Evolutionary conservation across 1,284 basidiomycete species (phyloP).

Genomic region (Sparassis latifolia): DNA sequence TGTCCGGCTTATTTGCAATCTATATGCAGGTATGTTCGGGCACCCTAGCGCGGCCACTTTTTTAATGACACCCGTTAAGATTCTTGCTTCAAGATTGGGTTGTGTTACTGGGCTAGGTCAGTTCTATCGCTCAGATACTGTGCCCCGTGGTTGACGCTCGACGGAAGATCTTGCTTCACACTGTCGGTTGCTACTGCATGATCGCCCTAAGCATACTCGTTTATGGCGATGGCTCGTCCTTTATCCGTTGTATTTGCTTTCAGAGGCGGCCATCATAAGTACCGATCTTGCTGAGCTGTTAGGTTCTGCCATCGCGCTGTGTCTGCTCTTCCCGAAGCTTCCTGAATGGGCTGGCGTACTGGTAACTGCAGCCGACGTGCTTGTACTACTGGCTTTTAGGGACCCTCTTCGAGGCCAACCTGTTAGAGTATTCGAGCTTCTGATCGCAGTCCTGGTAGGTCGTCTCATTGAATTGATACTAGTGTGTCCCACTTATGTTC

Average conservation of each 20-base stretch:
- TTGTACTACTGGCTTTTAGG: conserved; percentile 64
- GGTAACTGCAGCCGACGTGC: conserved; percentile 79
- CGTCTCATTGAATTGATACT: background rate
- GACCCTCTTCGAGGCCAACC: conserved; percentile 54
- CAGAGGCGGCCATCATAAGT: conserved; percentile 83
- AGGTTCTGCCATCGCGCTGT: conserved; percentile 75
- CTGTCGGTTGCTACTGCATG: conserved; percentile 64
- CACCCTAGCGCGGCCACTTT: background rate
- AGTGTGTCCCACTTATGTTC: conserved; percentile 1
- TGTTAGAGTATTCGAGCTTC: conserved; percentile 67
- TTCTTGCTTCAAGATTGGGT: conserved; percentile 56
- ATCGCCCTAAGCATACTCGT: conserved; percentile 54
- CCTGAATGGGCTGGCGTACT: conserved; percentile 80
- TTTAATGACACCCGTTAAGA: conserved; percentile 28
- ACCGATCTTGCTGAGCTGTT: conserved; percentile 75
- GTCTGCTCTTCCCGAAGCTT: conserved; percentile 75
- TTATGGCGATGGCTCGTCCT: conserved; percentile 61
- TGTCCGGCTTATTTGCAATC: conserved; percentile 81
- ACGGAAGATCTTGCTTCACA: conserved; percentile 62
- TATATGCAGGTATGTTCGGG: conserved; percentile 55
- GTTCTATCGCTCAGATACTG: conserved; percentile 7
- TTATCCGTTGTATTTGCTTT: conserved; percentile 62
- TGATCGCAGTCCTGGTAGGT: conserved; percentile 56
- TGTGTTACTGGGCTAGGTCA: conserved; percentile 66
- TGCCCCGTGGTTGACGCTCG: background rate